Percentiles rank a stretch among this genome's conserved stretches.
Conservation (phyloP, 768 basidiomycete species). For the Lentinula detonsa region DNA sequence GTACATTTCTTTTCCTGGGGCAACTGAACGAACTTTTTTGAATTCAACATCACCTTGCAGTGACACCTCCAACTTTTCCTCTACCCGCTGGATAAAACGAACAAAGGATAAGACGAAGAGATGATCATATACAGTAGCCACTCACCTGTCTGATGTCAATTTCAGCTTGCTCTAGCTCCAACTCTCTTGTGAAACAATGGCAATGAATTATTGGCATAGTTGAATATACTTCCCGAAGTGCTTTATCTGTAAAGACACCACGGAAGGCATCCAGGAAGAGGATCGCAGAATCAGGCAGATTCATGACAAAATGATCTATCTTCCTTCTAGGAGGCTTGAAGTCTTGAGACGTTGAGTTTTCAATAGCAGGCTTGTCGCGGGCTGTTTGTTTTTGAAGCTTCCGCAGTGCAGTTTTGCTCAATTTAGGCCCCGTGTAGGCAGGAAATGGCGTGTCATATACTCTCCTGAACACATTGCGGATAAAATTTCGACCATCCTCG, state of each 20-base stretch:
- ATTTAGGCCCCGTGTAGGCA: conserved; percentile 41
- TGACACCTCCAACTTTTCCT: conserved; percentile 50
- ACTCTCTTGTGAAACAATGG: conserved; percentile 91
- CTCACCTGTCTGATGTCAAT: conserved; percentile 78
- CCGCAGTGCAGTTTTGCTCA: conserved; percentile 39
- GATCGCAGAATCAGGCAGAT: conserved; percentile 89
- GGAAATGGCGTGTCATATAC: conserved; percentile 65
- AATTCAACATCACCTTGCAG: conserved; percentile 47
- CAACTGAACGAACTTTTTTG: conserved; percentile 86
- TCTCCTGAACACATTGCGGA: conserved; percentile 48
- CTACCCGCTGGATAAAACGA: conserved; percentile 54
- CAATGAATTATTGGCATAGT: conserved; percentile 91
- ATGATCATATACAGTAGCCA: conserved; percentile 7
- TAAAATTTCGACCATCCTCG: conserved; percentile 86
- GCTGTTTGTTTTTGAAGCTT: conserved; percentile 20
- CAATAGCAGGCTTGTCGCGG: not conserved
- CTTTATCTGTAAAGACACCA: conserved; percentile 50
- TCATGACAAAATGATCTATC: conserved; percentile 94
- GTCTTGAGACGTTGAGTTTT: not conserved
- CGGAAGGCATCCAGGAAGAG: conserved; percentile 85
- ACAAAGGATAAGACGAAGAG: conserved; percentile 4
- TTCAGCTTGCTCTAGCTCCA: conserved; percentile 61
- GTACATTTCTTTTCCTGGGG: conserved; percentile 97
- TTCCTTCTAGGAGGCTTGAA: conserved; percentile 33
- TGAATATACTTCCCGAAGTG: conserved; percentile 38